Percentiles rank a stretch among this genome's conserved stretches.
These are phyloP conservation scores for Colletotrichum lentis DNA, from an alignment of 2,329 filamentous ascomycete species.

Conservation along the genomic window DNA sequence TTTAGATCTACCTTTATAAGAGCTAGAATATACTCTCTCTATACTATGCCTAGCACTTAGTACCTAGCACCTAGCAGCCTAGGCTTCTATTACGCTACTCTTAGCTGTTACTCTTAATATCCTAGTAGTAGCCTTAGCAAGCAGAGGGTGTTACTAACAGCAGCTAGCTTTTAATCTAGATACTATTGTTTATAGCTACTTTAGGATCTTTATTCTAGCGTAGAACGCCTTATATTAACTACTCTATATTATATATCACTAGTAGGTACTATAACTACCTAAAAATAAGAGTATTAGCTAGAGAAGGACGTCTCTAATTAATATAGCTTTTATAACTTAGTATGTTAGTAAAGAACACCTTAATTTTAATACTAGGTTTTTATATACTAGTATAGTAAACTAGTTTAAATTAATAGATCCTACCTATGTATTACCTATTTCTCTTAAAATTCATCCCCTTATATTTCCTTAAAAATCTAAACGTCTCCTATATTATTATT, in stretches of 20 bases:
- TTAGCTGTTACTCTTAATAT: background rate
- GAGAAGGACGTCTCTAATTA: background rate
- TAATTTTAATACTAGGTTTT: background rate
- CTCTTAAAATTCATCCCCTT: background rate
- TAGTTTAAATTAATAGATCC: conserved; percentile 1
- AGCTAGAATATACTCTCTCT: background rate
- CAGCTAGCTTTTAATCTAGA: background rate
- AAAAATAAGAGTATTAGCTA: conserved; percentile 1
- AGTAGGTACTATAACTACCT: background rate
- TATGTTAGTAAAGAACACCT: background rate
- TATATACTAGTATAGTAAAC: background rate
- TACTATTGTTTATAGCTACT: background rate
- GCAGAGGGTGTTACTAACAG: background rate
- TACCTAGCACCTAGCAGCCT: background rate
- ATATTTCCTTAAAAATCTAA: background rate
- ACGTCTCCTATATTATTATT: background rate
- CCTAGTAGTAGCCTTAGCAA: background rate
- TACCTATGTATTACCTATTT: background rate
- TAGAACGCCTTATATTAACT: background rate
- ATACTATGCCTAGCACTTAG: background rate
- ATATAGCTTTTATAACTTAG: background rate
- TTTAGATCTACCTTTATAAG: background rate
- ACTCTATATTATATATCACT: background rate
- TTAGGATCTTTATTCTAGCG: background rate
- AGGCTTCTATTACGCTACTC: background rate